A percentile compares a stretch with the other conserved stretches of the same genome.
Conservation (phyloP, 257 asterid genomes). For the Scutellaria baicalensis region DNA sequence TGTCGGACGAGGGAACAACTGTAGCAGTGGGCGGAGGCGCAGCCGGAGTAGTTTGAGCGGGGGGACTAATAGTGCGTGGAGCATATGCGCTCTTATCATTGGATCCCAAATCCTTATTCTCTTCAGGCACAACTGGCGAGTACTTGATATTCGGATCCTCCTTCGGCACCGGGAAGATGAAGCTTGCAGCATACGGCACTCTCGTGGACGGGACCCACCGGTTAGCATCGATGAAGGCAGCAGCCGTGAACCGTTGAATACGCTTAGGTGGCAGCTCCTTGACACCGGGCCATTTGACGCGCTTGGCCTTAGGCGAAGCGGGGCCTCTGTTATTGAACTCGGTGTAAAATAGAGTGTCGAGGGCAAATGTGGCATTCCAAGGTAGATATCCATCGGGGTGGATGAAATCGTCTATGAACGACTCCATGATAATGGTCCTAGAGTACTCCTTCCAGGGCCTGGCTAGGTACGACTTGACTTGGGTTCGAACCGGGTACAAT, state of each 20-base stretch:
- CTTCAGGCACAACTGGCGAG: conserved; percentile 59
- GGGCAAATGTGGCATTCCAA: conserved; percentile 54
- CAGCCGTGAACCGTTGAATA: conserved; percentile 47
- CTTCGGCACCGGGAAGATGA: conserved; percentile 47
- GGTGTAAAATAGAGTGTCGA: conserved; percentile 46
- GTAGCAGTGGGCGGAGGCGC: neutral
- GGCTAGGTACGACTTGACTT: conserved; percentile 51
- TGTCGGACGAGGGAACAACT: neutral
- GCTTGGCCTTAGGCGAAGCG: conserved; percentile 42
- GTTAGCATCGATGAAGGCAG: conserved; percentile 43
- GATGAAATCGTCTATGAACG: conserved; percentile 54
- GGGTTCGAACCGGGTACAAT: conserved; percentile 22
- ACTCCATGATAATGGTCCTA: conserved; percentile 66
- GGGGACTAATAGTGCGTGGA: neutral
- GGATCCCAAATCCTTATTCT: conserved; percentile 51
- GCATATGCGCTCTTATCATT: neutral
- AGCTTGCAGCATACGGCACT: conserved; percentile 44
- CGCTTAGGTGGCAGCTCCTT: conserved; percentile 55
- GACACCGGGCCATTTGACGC: conserved; percentile 59
- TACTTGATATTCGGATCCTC: conserved; percentile 36
- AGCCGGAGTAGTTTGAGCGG: neutral
- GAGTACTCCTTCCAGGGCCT: conserved; percentile 83
- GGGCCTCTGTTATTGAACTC: conserved; percentile 83
- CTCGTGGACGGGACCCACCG: conserved; percentile 40
- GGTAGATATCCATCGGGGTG: conserved; percentile 72